These are phyloP conservation scores for Fusarium incarnatum DNA, from an alignment of 2,329 filamentous ascomycete species.

Conservation along the genomic window DNA sequence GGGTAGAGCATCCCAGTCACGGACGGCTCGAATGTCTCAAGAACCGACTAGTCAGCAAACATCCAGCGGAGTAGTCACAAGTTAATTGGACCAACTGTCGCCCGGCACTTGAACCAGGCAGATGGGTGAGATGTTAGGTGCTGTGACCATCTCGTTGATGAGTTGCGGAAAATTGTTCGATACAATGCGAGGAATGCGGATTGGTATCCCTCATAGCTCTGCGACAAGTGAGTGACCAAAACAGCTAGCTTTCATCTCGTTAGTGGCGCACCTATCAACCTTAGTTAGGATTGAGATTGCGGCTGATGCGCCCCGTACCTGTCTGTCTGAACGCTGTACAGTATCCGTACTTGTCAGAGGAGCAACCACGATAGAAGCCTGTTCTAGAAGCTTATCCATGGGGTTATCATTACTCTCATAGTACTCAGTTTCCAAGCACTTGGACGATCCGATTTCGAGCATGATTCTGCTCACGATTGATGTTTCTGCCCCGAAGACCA, in stretches of 20 bases:
- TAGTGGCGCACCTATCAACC: conserved; percentile 1
- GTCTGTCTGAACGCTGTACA: not conserved
- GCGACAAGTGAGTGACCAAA: not conserved
- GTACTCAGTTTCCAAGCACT: conserved; percentile 2
- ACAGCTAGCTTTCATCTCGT: conserved; percentile 4
- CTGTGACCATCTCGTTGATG: not conserved
- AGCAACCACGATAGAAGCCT: not conserved
- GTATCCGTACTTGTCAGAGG: not conserved
- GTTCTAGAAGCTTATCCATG: not conserved
- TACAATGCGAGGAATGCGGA: conserved; percentile 15
- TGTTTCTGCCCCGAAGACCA: conserved; percentile 32
- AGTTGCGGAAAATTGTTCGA: conserved; percentile 10
- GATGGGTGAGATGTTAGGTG: conserved; percentile 2
- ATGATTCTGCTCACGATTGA: conserved; percentile 1
- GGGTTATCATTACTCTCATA: not conserved
- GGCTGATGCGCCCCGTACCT: not conserved
- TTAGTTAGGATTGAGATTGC: conserved; percentile 7
- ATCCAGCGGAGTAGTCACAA: conserved; percentile 26
- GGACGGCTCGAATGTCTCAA: conserved; percentile 46
- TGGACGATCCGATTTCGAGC: conserved; percentile 7
- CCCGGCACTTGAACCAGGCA: conserved; percentile 34
- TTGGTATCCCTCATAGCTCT: conserved; percentile 2
- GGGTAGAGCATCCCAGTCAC: conserved; percentile 34
- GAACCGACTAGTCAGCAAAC: conserved; percentile 44
- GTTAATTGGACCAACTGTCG: conserved; percentile 27